Base-by-base conservation (phyloP, 2,329 filamentous ascomycete genomes). In the Trichophyton schoenleinii region DNA sequence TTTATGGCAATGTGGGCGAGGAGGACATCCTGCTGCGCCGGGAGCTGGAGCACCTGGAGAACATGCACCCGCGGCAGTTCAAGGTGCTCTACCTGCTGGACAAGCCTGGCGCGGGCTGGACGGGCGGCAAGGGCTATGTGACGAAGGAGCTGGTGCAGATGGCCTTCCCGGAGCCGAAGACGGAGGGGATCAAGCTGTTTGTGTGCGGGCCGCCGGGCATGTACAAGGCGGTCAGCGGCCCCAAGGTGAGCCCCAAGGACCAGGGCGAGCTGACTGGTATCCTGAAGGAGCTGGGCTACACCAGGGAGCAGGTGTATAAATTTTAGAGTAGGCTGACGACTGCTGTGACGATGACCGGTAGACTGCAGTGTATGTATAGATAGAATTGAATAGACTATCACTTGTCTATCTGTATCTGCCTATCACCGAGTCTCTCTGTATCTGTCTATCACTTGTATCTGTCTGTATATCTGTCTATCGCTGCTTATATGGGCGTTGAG, bases 21-120 rank as follows among this genome's bases (percentile, higher is more conserved):
- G 83, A 92, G 66, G 94, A 99, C 71, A 96, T 99, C 64, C 81
- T 99, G 58, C 79, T 99, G 69, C 92, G 90, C 81, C 82, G 84
- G 69, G 89, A 99, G 79, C 83, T 92, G 61, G 81, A 88, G 62
- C 79, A 91, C 64, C 83, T 99, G 62, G 94, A 97, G 81, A 96
- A 96, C 81, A 91, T 87, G 58, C 95, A 91, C 79, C 94, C 94
- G 18, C 88, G 91, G 77, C 87, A 91, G 66, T 97, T 99, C 87
- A 86, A 89, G 69, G 91, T 89, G 62, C 96, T 97, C 78, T 96
- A 97, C 78, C 83, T 91, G 59, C 82, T 99, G 42, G 89, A 96
- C 79, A 89, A 92, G 70, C 88, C 87, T 57, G 83, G 89, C 78
- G 81, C 81, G 63, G 55, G 55, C 55, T 96, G 90, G 90, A 75